A percentile compares a stretch with the other conserved stretches of the same genome.
Conservation (phyloP, 2,329 filamentous ascomycete genomes). For the Aureobasidium sp. region DNA sequence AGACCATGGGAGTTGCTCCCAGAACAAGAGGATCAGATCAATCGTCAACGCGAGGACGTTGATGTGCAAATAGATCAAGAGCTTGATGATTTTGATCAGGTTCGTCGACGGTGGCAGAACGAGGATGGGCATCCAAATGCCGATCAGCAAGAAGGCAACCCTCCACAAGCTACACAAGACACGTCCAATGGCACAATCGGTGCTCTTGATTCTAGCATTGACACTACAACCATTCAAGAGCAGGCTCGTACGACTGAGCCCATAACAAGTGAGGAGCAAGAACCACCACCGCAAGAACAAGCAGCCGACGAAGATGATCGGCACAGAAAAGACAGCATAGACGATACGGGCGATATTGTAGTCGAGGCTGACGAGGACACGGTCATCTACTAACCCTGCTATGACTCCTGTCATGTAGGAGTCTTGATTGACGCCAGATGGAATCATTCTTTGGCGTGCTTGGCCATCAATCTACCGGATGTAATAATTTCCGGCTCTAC, state of each 20-base stretch:
- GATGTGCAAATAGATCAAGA: constrained; percentile 60
- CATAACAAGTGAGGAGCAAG: neutral
- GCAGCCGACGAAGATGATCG: constrained; percentile 10
- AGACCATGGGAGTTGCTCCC: constrained; percentile 69
- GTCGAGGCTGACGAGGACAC: constrained; percentile 83
- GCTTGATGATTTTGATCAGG: constrained; percentile 52
- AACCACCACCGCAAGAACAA: constrained; percentile 14
- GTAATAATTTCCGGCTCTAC: too few relatives aligned
- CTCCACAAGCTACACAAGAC: neutral
- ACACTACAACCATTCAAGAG: neutral
- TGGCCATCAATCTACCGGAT: neutral
- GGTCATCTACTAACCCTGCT: constrained; percentile 66
- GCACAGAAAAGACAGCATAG: constrained; percentile 32
- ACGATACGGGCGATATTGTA: constrained; percentile 69
- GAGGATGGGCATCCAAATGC: constrained; percentile 26
- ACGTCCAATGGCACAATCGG: neutral
- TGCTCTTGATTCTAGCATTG: neutral
- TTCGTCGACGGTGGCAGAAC: constrained; percentile 33
- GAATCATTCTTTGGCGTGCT: neutral
- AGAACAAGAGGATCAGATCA: constrained; percentile 64
- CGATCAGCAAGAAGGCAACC: constrained; percentile 1
- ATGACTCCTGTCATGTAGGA: neutral
- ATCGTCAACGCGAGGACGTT: constrained; percentile 60
- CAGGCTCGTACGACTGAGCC: neutral
- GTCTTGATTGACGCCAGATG: neutral